Evolutionary conservation across 495 filamentous ascomycete species (phyloP).

Genomic region (Beverwykella pulmonaria): DNA sequence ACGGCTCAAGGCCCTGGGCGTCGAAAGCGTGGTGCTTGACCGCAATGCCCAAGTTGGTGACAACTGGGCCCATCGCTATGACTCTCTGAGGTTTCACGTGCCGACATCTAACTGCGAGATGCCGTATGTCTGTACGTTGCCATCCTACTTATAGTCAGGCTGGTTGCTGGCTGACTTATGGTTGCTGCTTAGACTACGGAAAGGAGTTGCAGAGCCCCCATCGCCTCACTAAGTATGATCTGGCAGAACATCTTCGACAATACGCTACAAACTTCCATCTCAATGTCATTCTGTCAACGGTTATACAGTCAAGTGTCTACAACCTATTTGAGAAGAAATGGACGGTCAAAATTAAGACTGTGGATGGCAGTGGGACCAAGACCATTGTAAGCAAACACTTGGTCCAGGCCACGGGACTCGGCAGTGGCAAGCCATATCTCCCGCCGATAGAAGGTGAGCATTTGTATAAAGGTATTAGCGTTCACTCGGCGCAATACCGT

Average conservation of each 20-base stretch:
- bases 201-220: constrained; percentile 32
- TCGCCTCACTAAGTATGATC: constrained; percentile 36
- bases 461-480: constrained; percentile 38
- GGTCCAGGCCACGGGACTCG: constrained; percentile 45
- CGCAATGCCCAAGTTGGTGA: constrained; percentile 43
- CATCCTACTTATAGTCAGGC: constrained; percentile 40
- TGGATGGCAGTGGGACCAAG: neutral
- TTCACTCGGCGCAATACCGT: constrained; percentile 41
- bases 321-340: constrained; percentile 32
- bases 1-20: constrained; percentile 45
- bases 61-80: constrained; percentile 46
- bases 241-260: constrained; percentile 44
- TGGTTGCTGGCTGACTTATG: constrained; percentile 28
- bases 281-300: constrained; percentile 41
- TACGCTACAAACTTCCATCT: too few relatives aligned
- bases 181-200: neutral
- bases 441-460: constrained; percentile 30
- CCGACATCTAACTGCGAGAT: neutral
- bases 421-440: constrained; percentile 36
- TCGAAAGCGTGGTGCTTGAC: constrained; percentile 44
- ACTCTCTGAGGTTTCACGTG: constrained; percentile 42
- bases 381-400: constrained; percentile 39
- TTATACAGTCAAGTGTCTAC: constrained; percentile 38
- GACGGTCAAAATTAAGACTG: constrained; percentile 28
- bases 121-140: neutral